Base-by-base conservation (phyloP, 2,329 filamentous ascomycete species). In the Pseudogymnoascus sp. region DNA sequence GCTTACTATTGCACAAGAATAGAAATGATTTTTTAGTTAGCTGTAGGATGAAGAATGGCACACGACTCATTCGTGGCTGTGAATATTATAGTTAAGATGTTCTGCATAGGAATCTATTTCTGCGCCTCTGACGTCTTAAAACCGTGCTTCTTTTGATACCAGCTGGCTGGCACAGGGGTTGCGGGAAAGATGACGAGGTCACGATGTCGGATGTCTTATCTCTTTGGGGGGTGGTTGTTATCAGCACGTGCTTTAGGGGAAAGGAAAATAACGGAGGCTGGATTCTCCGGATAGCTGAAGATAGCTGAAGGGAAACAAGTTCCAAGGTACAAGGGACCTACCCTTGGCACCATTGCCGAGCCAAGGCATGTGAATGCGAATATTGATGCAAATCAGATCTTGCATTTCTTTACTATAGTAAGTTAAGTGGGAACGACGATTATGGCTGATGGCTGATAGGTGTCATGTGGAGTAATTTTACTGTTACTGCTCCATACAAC, bases 141-240 rank as follows among this genome's bases (percentile, higher is more conserved):
- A 17, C 21, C 7, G 41, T 31, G 26, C 26, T 31, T 29, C 31
- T 8, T 11, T n/a, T 24, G 13, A 31, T 24, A 50, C 44, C 41
- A 50, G 24, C 44, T 13, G 44, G 44, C 26, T 15, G n/a, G 44
- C 26, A 50, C 44, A 50, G 44, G 44, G 44, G 44, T 50, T 50
- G 7, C 21, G 29, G 44, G 33, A 13, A 50, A 50, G 44, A 54
- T 33, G 44, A 54, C 44, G 44, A 54, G 11, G 44, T 54, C 44
- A 54, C 44, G 44, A 54, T 54, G 44, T 17, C 7, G 44, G n/a
- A 17, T 33, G 44, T 54, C 44, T 54, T 54, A 54, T 54, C 44
- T 54, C 10, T 37, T 4, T 35, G 10, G 4, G 33, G 6, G 5
- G 6, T 26, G 26, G 8, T 31, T 33, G 26, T 33, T 54, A 54